A percentile compares a stretch with the other conserved stretches of the same genome.
Conservation (phyloP, 768 basidiomycete species). For the Lactifluus subvellereus region DNA sequence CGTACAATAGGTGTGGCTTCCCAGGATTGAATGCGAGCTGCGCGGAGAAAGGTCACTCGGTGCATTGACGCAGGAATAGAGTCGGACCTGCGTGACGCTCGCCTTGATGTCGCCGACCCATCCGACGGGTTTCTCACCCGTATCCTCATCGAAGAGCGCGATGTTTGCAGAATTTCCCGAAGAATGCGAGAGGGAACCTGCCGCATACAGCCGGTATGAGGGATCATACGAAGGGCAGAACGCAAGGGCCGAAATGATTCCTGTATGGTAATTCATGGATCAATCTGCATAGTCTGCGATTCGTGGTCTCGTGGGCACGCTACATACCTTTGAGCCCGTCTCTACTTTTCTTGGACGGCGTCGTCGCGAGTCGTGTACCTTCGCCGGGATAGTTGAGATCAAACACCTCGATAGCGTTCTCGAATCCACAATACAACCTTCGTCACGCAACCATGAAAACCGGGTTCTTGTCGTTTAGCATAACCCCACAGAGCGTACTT, state of each 20-base stretch:
- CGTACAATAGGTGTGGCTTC: constrained; percentile 67
- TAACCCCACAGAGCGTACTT: constrained; percentile 41
- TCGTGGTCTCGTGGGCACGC: neutral
- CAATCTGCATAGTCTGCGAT: neutral
- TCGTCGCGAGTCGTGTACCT: constrained; percentile 64
- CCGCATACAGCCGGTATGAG: constrained; percentile 62
- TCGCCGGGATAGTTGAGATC: constrained; percentile 69
- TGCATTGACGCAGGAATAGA: neutral
- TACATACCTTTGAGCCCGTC: constrained; percentile 78
- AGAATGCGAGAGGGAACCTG: constrained; percentile 61
- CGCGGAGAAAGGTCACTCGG: neutral
- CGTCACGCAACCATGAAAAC: neutral
- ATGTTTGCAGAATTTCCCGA: constrained; percentile 46
- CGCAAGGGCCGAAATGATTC: constrained; percentile 80
- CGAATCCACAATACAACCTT: constrained; percentile 84
- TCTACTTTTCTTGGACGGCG: constrained; percentile 68
- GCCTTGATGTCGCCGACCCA: constrained; percentile 53
- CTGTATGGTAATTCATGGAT: constrained; percentile 30
- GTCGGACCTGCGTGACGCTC: constrained; percentile 50
- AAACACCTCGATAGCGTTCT: constrained; percentile 82
- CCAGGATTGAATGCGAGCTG: constrained; percentile 76
- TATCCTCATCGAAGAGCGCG: constrained; percentile 59
- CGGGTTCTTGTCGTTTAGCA: neutral
- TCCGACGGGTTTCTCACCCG: constrained; percentile 47
- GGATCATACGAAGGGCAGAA: constrained; percentile 58